Base-by-base conservation (phyloP, 192 early-diverging fungal species). In the Diversispora epigaea region DNA sequence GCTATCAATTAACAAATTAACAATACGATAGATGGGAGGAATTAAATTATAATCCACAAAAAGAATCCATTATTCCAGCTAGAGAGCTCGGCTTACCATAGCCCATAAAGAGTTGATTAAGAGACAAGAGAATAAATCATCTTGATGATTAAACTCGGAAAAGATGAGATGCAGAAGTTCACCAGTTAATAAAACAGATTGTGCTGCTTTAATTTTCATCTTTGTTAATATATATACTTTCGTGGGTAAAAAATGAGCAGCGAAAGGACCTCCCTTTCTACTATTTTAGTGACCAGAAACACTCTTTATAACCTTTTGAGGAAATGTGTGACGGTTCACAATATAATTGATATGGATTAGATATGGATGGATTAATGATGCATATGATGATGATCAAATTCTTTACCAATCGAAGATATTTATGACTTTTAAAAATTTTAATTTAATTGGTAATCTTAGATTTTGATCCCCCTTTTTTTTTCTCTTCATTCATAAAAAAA, bases 91-190 rank as follows among this genome's bases (percentile, higher is more conserved):
- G 3, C 61, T 63, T 63, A 63, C 61, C 61, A 63, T 63, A 7
- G 61, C 12, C 61, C 61, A 63, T 63, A 63, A 15, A 12, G 61
- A 63, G 40, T 63, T 63, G 17, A 63, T 63, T 39, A 63, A 63
- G 7, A 63, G 22, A 40, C 61, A 63, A 43, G 61, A 40, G 40
- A 63, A 63, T 63, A 63, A 40, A 63, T 63, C 61, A 63, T 63
- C 61, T 43, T 63, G 61, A 63, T 63, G 61, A 15, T 17, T 39
- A 63, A 63, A 63, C 39, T 63, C 61, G 32, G 61, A 63, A 63
- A 63, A 63, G 11, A 63, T 63, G 25, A 63, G 17, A 15, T 63
- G 61, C 6, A 63, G 39, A 40, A 63, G 40, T 40, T 63, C 61
- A 17, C 61, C 61, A 17, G 61, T 63, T 40, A 40, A 39, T 40